A percentile compares a stretch with the other conserved stretches of the same genome.
phyloP scores from a whole-genome alignment of 2,329 filamentous ascomycete species.

The Pyrenochaeta sp. region DNA sequence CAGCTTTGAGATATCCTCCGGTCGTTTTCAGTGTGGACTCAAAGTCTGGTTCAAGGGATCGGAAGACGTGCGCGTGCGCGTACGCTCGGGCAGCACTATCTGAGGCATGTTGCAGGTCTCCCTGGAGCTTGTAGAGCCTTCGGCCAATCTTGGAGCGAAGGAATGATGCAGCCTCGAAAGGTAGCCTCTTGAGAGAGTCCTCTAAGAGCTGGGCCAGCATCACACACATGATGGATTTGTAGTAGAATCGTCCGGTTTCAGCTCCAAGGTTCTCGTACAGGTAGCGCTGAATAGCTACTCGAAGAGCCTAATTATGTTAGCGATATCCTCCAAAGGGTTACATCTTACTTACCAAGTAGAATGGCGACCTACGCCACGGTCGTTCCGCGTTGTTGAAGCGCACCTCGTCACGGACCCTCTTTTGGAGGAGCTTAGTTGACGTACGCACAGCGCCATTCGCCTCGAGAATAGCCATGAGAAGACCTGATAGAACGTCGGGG shows the following conservation, averaged over 20 bases:
- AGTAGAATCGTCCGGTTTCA: constrained; percentile 56
- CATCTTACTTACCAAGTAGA: constrained; percentile 70
- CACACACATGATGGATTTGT: constrained; percentile 65
- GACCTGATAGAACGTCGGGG: constrained; percentile 65
- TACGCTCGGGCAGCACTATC: background rate
- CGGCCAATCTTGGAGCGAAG: constrained; percentile 64
- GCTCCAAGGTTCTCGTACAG: constrained; percentile 53
- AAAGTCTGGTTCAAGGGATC: constrained; percentile 14
- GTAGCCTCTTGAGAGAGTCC: constrained; percentile 41
- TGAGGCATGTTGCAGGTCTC: constrained; percentile 32
- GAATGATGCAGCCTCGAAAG: constrained; percentile 48
- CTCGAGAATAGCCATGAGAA: constrained; percentile 68
- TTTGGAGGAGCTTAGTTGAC: constrained; percentile 57
- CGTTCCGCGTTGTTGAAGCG: constrained; percentile 55
- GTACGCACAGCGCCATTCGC: constrained; percentile 56
- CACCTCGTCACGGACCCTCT: constrained; percentile 70
- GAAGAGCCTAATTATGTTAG: too few species aligned
- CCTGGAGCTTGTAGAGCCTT: constrained; percentile 65
- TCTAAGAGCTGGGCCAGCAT: constrained; percentile 58
- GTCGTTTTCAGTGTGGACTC: constrained; percentile 18
- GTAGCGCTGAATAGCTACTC: constrained; percentile 64
- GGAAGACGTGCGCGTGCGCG: constrained; percentile 3
- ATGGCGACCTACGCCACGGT: constrained; percentile 69
- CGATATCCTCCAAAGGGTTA: too few species aligned
- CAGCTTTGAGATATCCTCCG: constrained; percentile 18